A percentile compares a stretch with the other conserved stretches of the same genome.
Evolutionary conservation across 306 rosid genomes (phyloP).

Genomic region (Sicyos baderoa): DNA sequence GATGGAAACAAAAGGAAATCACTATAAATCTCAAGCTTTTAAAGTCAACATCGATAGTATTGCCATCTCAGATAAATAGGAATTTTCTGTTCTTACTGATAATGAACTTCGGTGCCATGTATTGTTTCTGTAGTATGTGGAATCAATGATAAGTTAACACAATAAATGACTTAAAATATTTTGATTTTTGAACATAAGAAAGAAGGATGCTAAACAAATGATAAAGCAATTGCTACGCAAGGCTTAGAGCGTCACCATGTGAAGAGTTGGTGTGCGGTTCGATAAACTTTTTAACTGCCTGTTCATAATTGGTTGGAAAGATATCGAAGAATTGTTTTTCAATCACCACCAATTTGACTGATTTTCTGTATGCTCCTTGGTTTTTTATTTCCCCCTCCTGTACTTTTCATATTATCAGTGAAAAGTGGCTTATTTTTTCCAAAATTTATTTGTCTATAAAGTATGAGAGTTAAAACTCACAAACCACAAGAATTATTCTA

Average conservation of each 20-base stretch:
- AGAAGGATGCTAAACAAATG: neutral
- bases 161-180: neutral
- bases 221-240: neutral
- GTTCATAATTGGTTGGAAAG: neutral
- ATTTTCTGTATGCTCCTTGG: slow-evolving; percentile 1
- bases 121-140: neutral
- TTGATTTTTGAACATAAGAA: neutral
- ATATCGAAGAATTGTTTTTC: neutral
- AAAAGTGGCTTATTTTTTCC: neutral
- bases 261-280: neutral
- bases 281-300: neutral
- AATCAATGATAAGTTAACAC: too few species aligned
- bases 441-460: neutral
- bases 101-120: neutral
- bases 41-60: neutral
- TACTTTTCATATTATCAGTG: neutral
- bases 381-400: neutral
- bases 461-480: neutral
- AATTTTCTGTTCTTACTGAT: neutral
- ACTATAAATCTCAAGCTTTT: neutral
- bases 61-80: neutral
- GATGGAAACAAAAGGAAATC: neutral
- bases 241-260: neutral
- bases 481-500: neutral
- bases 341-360: neutral